phyloP scores from a whole-genome alignment of 164 flowering plant genomes.

The Nelumbo lutea region DNA sequence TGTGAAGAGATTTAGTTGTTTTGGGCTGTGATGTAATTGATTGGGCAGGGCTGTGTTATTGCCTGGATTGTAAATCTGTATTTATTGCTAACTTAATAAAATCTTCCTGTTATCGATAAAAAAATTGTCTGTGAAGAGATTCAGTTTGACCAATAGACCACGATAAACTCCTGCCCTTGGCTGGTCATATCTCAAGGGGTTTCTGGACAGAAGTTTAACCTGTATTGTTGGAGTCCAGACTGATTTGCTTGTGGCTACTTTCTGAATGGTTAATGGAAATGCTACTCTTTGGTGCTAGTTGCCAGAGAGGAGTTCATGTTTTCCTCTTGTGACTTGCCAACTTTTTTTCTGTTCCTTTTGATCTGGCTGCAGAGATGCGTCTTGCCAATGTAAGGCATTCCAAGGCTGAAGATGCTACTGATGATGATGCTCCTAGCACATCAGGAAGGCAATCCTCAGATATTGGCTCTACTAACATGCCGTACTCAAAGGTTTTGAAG shows the following conservation, averaged over 20 bases:
- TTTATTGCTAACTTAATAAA: no score
- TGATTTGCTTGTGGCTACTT: neutral
- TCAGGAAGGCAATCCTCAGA: constrained; percentile 72
- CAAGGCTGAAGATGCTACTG: constrained; percentile 56
- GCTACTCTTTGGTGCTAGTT: neutral
- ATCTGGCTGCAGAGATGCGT: constrained; percentile 56
- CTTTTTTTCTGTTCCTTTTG: neutral
- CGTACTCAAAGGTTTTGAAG: constrained; percentile 28
- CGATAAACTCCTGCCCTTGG: no score
- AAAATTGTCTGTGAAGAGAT: neutral
- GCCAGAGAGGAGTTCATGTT: neutral
- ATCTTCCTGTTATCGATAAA: no score
- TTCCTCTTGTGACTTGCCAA: neutral
- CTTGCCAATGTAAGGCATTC: constrained; percentile 68
- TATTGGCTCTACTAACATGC: constrained; percentile 24
- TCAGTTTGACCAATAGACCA: neutral
- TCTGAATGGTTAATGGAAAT: neutral
- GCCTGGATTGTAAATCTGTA: no score
- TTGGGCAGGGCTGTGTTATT: no score
- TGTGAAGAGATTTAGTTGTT: no score
- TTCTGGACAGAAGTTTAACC: neutral
- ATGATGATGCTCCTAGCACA: constrained; percentile 81
- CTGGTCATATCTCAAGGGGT: neutral
- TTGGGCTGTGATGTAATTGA: no score
- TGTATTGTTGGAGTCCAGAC: neutral